Conservation (phyloP, 768 basidiomycete species). For the Gloeostereum incarnatum region DNA sequence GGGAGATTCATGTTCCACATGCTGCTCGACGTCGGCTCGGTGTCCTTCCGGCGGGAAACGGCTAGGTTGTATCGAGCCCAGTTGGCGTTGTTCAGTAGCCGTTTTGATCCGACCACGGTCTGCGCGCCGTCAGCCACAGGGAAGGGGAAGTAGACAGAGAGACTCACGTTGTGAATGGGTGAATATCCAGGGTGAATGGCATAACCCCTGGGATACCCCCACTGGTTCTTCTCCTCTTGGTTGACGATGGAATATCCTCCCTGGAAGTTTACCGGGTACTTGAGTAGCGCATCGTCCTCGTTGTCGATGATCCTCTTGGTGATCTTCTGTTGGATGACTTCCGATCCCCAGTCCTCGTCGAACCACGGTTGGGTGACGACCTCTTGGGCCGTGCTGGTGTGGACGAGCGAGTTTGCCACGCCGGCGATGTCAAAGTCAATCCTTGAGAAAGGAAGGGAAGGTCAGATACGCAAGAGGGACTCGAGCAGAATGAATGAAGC, state of each 20-base stretch:
- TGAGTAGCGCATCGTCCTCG: slow-evolving; percentile 42
- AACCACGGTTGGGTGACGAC: slow-evolving; percentile 44
- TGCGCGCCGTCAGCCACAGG: slow-evolving; percentile 11
- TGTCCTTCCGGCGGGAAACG: slow-evolving; percentile 49
- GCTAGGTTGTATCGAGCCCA: slow-evolving; percentile 60
- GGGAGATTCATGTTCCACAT: slow-evolving; percentile 62
- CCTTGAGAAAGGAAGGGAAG: slow-evolving; percentile 14
- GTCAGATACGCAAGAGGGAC: background rate
- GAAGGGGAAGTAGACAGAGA: background rate
- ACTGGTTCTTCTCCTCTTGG: slow-evolving; percentile 38
- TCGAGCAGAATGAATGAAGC: background rate
- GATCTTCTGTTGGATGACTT: slow-evolving; percentile 46
- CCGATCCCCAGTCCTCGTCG: slow-evolving; percentile 50
- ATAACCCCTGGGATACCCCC: slow-evolving; percentile 52
- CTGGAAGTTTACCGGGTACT: slow-evolving; percentile 45
- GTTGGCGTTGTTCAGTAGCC: slow-evolving; percentile 50
- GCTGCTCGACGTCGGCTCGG: slow-evolving; percentile 45
- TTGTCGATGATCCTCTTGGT: slow-evolving; percentile 34
- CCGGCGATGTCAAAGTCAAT: slow-evolving; percentile 62
- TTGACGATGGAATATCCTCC: slow-evolving; percentile 52
- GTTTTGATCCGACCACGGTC: slow-evolving; percentile 52
- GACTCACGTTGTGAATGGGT: slow-evolving; percentile 38
- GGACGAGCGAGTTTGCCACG: slow-evolving; percentile 44
- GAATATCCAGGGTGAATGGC: slow-evolving; percentile 52
- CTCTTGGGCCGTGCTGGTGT: slow-evolving; percentile 40